Evolutionary conservation across 139 green algal species (phyloP).

Genomic region (Mychonastes homosphaera): DNA sequence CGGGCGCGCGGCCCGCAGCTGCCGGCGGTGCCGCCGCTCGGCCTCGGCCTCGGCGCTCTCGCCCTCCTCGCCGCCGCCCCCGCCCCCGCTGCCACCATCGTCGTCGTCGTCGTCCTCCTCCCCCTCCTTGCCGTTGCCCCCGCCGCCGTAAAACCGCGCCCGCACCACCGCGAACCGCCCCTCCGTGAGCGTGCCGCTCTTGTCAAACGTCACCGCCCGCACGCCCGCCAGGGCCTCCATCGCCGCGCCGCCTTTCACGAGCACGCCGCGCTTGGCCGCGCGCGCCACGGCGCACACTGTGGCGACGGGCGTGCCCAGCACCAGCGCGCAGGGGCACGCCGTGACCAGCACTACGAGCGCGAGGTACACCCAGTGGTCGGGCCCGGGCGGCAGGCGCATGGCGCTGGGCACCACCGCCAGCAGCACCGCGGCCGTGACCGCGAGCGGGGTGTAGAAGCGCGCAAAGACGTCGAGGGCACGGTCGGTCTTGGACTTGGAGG

Average conservation of each 20-base stretch:
- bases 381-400: constrained; percentile 7
- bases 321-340: constrained; percentile 74
- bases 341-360: constrained; percentile 67
- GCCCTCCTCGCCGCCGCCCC: not conserved
- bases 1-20: not conserved
- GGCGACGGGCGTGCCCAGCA: constrained; percentile 68
- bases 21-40: not conserved
- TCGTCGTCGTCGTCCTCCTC: not conserved
- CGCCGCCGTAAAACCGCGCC: not conserved
- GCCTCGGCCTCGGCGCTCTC: not conserved
- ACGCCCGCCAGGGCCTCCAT: constrained; percentile 58
- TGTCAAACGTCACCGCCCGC: constrained; percentile 54
- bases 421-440: constrained; percentile 44
- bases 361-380: constrained; percentile 49
- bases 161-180: constrained; percentile 35
- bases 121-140: constrained; percentile 4
- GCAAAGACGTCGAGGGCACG: constrained; percentile 30
- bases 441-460: constrained; percentile 54
- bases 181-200: constrained; percentile 71
- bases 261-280: constrained; percentile 39
- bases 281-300: constrained; percentile 36
- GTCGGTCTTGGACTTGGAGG: constrained; percentile 40
- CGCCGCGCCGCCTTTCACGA: constrained; percentile 62
- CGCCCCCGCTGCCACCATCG: not conserved
- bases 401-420: constrained; percentile 36